Base-by-base conservation (phyloP, 169 alveolate species). In the Plasmodium ovale region DNA sequence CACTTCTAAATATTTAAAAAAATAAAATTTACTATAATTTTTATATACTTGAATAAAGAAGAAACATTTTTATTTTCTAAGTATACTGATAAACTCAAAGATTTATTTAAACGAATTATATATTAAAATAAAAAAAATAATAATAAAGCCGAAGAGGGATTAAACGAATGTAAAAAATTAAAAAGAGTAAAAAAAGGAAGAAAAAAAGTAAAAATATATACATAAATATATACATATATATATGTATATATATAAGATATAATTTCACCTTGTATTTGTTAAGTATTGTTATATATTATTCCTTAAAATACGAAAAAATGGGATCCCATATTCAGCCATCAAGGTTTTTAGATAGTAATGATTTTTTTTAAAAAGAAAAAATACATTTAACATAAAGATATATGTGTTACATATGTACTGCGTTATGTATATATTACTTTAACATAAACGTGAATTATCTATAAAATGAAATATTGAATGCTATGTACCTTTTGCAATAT, bases 271-370 rank as follows among this genome's bases (percentile, higher is more conserved):
- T 47, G 16, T 47, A 47, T 39, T 68, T 53, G 19, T 51, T n/a
- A n/a, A n/a, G n/a, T n/a, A n/a, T n/a, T n/a, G n/a, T n/a, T n/a
- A n/a, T n/a, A n/a, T n/a, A n/a, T n/a, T 68, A 19, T 68, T 42
- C n/a, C 44, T 21, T 37, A 74, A 59, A 60, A 31, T 27, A 74
- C 51, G 31, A 39, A 51, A 79, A 79, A 64, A 79, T 79, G 89
- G 89, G 79, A 60, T 79, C 89, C 25, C 64, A 58, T 19, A 79
- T 79, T 70, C 89, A 79, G 56, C 82, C 89, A 64, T 79, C 89
- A 65, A 64, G 89, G 49, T 79, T 79, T 79, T 79, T 79, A 79
- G 89, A 79, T 79, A 79, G 89, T 79, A 79, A 62, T 33, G 21
- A 70, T 49, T n/a, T n/a, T 35, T 60, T 59, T 69, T 31, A n/a